Percentiles rank a stretch among this genome's conserved stretches.
These are phyloP conservation scores for Phytophthora melonis DNA, from an alignment of 352 stramenopile species.

Conservation along the genomic window DNA sequence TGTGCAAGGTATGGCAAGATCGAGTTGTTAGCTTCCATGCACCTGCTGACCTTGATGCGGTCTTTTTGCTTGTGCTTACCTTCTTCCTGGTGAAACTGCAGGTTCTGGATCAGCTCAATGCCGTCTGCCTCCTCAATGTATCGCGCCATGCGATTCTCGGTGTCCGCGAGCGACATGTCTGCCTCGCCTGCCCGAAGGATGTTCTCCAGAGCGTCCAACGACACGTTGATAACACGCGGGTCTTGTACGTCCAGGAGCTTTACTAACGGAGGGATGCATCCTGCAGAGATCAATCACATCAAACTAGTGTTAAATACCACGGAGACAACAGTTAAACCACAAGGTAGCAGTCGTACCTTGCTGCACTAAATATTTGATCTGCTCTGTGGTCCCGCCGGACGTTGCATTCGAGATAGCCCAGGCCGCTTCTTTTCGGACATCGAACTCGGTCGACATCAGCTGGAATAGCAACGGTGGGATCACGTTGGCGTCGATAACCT, in stretches of 20 bases:
- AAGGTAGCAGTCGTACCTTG: conserved; percentile 65
- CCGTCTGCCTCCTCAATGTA: conserved; percentile 97
- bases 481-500: conserved; percentile 81
- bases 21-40: conserved; percentile 5
- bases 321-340: not conserved
- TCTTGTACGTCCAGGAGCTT: conserved; percentile 94
- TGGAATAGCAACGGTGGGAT: conserved; percentile 75
- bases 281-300: conserved; percentile 26
- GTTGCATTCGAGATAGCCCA: conserved; percentile 89
- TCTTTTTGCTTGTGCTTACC: conserved; percentile 46
- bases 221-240: conserved; percentile 97
- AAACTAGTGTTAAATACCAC: not conserved
- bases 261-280: conserved; percentile 97
- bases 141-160: conserved; percentile 96
- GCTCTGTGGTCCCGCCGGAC: conserved; percentile 82
- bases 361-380: conserved; percentile 98
- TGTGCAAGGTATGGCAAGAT: conserved; percentile 32
- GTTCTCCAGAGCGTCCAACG: conserved; percentile 98
- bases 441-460: conserved; percentile 71
- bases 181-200: conserved; percentile 89
- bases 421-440: conserved; percentile 87
- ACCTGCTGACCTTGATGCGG: not conserved
- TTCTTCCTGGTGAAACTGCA: conserved; percentile 98
- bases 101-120: conserved; percentile 97
- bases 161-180: conserved; percentile 77